Percentiles rank a stretch among this genome's conserved stretches.
Conservation (phyloP, 306 rosid species). For the Inga oerstediana region DNA sequence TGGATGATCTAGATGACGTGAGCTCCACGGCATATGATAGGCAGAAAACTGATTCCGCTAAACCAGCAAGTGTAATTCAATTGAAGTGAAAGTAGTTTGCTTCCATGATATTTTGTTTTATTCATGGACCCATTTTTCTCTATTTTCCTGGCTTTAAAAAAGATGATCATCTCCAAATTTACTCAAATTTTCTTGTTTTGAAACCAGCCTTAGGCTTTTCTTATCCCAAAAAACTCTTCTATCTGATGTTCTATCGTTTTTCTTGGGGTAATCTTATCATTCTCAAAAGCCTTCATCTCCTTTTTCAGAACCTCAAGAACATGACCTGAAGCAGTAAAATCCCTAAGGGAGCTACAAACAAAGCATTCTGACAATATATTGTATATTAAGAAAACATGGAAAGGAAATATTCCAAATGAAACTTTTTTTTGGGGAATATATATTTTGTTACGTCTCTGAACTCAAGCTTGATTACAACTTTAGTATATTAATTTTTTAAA, state of each 20-base stretch:
- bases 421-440: background rate
- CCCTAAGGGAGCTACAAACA: background rate
- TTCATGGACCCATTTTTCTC: background rate
- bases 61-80: background rate
- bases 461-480: background rate
- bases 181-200: background rate
- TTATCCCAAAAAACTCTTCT: constrained; percentile 61
- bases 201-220: constrained; percentile 28
- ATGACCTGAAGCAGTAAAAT: constrained; percentile 9
- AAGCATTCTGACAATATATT: background rate
- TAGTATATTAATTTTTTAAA: background rate
- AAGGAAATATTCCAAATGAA: background rate
- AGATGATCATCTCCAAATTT: background rate
- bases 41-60: too few relatives aligned
- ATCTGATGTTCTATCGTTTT: constrained; percentile 66
- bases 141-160: background rate
- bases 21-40: too few relatives aligned
- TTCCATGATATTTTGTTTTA: background rate
- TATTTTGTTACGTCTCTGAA: background rate
- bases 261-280: constrained; percentile 71
- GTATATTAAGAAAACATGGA: background rate
- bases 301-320: constrained; percentile 54
- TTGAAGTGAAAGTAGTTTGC: background rate
- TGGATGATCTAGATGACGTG: too few relatives aligned
- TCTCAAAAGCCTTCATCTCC: constrained; percentile 74